Base-by-base conservation (phyloP, 208 protist species). In the Kentomonas sorsogonicus region DNA sequence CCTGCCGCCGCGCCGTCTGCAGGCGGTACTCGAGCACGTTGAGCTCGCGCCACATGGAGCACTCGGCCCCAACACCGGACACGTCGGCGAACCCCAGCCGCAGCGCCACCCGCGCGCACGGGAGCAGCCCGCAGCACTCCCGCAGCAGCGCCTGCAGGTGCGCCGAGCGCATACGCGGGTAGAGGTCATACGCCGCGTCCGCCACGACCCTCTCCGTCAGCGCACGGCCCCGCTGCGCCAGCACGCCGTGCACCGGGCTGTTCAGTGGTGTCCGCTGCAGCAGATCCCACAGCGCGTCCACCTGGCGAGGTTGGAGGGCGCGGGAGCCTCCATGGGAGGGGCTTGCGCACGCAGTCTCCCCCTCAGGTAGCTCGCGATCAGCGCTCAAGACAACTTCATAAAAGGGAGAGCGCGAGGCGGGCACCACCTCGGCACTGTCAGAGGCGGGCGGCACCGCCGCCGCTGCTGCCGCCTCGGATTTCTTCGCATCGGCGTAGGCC, bases 1-100 rank as follows among this genome's bases (percentile, higher is more conserved):
- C 82, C 39, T 79, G 81, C 38, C 44, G 55, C 7, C 74, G 67
- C 3, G 85, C 89, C 34, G 74, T 63, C 25, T 80, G 63, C 33
- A 89, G 66, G 23, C 89, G 73, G 57, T 85, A 66, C 5, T 66
- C 71, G 27, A 95, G 68, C 31, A 82, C 66, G 66, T 95, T 95
- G 16, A 91, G 76, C 60, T 95, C 89, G 7, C 89, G 71, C 86
- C 89, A 95, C 77, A 95, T 82, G 39, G 66, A 69, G 43, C 91
- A 74, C 51, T 95, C 89, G 3, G 73, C 67, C 43, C 79, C 62
- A 9, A 90, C 76, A 6, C 67, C 72, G 43, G 79, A 74, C 38
- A 86, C 46, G 9, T 89, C 74, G 0, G 78, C 75, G 59, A 95
- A 83, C n/a, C 89, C 89, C 5, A 90, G 52, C 15, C 85, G 82